These are phyloP conservation scores for Litsea cubeba DNA, from an alignment of 164 flowering plant species.

Conservation along the genomic window DNA sequence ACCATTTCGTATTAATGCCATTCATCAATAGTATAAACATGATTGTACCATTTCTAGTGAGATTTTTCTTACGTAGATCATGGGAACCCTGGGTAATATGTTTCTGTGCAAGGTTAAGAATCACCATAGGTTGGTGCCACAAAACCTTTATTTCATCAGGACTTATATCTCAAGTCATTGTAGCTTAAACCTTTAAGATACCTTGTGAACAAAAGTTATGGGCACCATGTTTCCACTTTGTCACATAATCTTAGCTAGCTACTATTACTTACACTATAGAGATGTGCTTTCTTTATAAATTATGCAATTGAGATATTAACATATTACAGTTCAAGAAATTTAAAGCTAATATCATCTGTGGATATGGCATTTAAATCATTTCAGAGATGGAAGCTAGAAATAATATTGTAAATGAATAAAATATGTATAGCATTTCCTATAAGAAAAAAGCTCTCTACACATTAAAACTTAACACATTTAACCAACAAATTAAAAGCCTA, in stretches of 20 bases:
- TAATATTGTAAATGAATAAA: not conserved
- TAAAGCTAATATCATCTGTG: not conserved
- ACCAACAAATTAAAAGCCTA: constrained; percentile 23
- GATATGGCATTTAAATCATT: not conserved
- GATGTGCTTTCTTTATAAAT: too few species aligned
- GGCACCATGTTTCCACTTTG: not conserved
- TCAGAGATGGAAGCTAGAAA: too few species aligned
- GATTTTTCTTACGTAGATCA: too few species aligned
- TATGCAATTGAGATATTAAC: not conserved
- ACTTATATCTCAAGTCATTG: not conserved
- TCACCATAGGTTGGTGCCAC: not conserved
- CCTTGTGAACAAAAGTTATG: not conserved
- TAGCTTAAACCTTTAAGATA: not conserved
- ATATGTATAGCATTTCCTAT: not conserved
- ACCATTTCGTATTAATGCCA: too few species aligned
- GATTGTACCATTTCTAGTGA: too few species aligned
- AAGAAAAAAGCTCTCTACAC: not conserved
- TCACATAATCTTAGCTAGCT: not conserved
- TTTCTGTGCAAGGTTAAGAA: too few species aligned
- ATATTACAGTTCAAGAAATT: not conserved
- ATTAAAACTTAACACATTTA: not conserved
- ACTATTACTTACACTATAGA: too few species aligned
- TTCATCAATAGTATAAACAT: too few species aligned
- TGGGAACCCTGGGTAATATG: too few species aligned
- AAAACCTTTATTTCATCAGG: too few species aligned